Conservation (phyloP, 768 basidiomycete species). For the Russula vinacea region DNA sequence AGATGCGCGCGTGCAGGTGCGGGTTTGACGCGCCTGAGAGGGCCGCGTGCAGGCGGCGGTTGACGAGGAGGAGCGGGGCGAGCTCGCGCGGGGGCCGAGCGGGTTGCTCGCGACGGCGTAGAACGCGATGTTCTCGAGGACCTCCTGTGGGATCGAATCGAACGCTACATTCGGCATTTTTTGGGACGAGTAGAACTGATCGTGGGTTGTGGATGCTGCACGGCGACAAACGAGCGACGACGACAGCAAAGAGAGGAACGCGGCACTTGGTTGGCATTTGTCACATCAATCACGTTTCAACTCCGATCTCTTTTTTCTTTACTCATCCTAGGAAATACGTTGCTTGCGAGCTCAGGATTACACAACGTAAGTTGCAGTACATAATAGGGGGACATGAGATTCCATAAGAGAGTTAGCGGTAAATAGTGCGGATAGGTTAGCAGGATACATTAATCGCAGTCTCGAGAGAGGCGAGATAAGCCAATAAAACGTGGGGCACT, state of each 20-base stretch:
- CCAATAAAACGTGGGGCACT: conserved; percentile 9
- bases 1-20: conserved; percentile 72
- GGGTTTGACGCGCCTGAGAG: conserved; percentile 56
- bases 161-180: conserved; percentile 35
- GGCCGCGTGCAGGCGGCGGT: conserved; percentile 46
- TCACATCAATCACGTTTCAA: conserved; percentile 18
- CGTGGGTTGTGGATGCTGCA: background rate
- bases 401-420: background rate
- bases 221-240: background rate
- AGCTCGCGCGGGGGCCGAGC: conserved; percentile 59
- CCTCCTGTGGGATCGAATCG: conserved; percentile 63
- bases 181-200: background rate
- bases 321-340: background rate
- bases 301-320: conserved; percentile 11
- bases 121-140: conserved; percentile 76
- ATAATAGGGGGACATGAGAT: conserved; percentile 11
- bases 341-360: background rate
- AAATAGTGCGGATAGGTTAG: background rate
- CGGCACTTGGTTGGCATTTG: conserved; percentile 13
- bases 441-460: conserved; percentile 7
- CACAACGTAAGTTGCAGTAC: background rate
- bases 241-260: background rate
- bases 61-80: conserved; percentile 52
- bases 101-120: conserved; percentile 47
- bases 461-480: conserved; percentile 4